A percentile compares a stretch with the other conserved stretches of the same genome.
Conservation (phyloP, 495 filamentous ascomycete species). For the Aspergillus panamensis region DNA sequence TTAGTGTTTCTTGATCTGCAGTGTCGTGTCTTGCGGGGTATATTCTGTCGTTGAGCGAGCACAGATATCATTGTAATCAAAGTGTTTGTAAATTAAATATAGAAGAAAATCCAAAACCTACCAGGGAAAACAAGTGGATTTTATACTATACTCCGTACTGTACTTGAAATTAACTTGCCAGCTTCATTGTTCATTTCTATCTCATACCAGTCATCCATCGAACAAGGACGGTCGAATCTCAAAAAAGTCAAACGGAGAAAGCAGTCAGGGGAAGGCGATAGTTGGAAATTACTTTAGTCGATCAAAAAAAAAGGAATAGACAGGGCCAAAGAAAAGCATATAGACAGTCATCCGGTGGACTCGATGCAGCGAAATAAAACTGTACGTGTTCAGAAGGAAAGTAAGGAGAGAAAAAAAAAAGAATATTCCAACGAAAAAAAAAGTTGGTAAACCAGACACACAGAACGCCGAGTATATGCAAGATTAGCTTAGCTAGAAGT, state of each 20-base stretch:
- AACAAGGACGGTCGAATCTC: constrained; percentile 2
- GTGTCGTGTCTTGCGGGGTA: background rate
- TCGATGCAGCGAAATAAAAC: constrained; percentile 9
- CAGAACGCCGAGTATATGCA: constrained; percentile 30
- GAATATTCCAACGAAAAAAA: constrained; percentile 9
- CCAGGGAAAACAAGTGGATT: background rate
- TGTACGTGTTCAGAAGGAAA: constrained; percentile 1
- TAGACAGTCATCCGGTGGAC: constrained; percentile 12
- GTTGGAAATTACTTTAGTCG: background rate
- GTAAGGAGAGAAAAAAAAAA: constrained; percentile 3
- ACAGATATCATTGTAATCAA: too few species aligned
- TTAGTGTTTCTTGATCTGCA: constrained; percentile 39
- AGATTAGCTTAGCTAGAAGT: constrained; percentile 10
- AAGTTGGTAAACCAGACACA: constrained; percentile 6
- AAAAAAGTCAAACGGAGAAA: background rate
- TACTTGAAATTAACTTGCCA: background rate
- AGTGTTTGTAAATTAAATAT: background rate
- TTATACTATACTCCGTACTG: background rate
- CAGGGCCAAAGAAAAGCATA: constrained; percentile 13
- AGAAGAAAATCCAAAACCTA: background rate
- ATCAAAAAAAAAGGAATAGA: constrained; percentile 1
- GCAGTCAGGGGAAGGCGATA: too few species aligned
- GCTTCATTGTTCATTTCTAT: constrained; percentile 3
- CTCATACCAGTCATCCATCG: constrained; percentile 2
- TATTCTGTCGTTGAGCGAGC: too few species aligned